Evolutionary conservation across 2,329 filamentous ascomycete genomes (phyloP).

Genomic region (Alternaria arborescens): DNA sequence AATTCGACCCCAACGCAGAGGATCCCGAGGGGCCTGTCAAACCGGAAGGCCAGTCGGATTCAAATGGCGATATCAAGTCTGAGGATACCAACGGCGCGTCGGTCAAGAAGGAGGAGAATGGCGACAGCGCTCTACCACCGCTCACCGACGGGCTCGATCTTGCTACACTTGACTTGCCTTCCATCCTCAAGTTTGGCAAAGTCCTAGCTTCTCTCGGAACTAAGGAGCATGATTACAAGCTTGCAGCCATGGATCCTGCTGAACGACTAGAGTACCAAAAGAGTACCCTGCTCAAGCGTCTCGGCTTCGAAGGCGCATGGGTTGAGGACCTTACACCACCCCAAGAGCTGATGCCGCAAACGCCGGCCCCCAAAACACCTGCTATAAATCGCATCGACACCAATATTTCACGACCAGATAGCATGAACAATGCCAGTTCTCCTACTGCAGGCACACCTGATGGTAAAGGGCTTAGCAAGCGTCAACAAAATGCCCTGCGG

Average conservation of each 20-base stretch:
- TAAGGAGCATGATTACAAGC: constrained; percentile 81
- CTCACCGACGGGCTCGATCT: constrained; percentile 74
- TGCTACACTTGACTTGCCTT: constrained; percentile 76
- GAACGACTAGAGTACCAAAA: constrained; percentile 86
- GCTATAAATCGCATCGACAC: constrained; percentile 61
- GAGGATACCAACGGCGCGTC: constrained; percentile 58
- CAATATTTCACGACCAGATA: constrained; percentile 56
- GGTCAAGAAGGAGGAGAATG: constrained; percentile 61
- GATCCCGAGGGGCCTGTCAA: constrained; percentile 69
- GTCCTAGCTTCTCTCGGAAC: constrained; percentile 83
- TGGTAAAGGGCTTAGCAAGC: constrained; percentile 73
- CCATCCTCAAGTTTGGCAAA: constrained; percentile 83
- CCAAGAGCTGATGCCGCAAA: constrained; percentile 63
- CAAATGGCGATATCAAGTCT: constrained; percentile 63
- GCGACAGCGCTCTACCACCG: constrained; percentile 50
- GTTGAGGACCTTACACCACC: constrained; percentile 83
- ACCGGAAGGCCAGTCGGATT: constrained; percentile 55
- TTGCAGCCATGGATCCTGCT: constrained; percentile 82
- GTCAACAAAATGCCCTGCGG: constrained; percentile 93
- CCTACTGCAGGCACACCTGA: constrained; percentile 56
- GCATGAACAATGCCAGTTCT: constrained; percentile 56
- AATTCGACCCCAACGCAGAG: constrained; percentile 84
- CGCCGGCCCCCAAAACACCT: constrained; percentile 48
- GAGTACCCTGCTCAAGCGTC: constrained; percentile 80
- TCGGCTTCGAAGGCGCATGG: constrained; percentile 85